These are phyloP conservation scores for Backusella psychrophila DNA, from an alignment of 192 early-diverging fungal genomes.

Conservation along the genomic window DNA sequence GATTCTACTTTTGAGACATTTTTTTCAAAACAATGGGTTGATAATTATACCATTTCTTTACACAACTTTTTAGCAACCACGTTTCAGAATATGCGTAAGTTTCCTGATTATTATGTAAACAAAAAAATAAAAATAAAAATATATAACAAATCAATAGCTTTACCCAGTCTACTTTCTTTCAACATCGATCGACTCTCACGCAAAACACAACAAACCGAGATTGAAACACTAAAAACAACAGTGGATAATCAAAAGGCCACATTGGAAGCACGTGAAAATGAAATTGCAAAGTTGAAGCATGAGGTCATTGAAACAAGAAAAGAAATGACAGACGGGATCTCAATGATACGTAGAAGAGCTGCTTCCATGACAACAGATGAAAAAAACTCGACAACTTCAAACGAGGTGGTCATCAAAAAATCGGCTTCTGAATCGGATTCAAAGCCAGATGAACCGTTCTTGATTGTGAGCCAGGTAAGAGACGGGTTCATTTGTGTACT, in stretches of 20 bases:
- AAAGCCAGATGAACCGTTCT: slow-evolving; percentile 27
- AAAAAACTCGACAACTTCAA: background rate
- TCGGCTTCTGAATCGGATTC: background rate
- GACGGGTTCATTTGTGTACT: no score
- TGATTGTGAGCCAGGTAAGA: slow-evolving; percentile 37
- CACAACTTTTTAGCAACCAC: slow-evolving; percentile 63
- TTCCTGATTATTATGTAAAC: background rate
- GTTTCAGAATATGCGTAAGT: slow-evolving; percentile 66
- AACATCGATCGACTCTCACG: slow-evolving; percentile 51
- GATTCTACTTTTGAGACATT: slow-evolving; percentile 58
- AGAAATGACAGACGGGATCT: slow-evolving; percentile 38
- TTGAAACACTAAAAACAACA: slow-evolving; percentile 25
- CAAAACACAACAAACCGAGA: slow-evolving; percentile 31
- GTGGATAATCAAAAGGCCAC: slow-evolving; percentile 29
- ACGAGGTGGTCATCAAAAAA: background rate
- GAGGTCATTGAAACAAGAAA: slow-evolving; percentile 31
- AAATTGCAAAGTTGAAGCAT: slow-evolving; percentile 33
- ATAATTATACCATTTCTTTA: slow-evolving; percentile 56
- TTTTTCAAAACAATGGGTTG: slow-evolving; percentile 63
- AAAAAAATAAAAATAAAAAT: no score
- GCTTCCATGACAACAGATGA: slow-evolving; percentile 22
- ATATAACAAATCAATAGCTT: slow-evolving; percentile 27
- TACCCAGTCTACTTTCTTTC: slow-evolving; percentile 54
- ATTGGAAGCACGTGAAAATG: slow-evolving; percentile 29
- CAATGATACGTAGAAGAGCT: slow-evolving; percentile 28